Base-by-base conservation (phyloP, 139 green algal species). In the Ostreobium quekettii region DNA sequence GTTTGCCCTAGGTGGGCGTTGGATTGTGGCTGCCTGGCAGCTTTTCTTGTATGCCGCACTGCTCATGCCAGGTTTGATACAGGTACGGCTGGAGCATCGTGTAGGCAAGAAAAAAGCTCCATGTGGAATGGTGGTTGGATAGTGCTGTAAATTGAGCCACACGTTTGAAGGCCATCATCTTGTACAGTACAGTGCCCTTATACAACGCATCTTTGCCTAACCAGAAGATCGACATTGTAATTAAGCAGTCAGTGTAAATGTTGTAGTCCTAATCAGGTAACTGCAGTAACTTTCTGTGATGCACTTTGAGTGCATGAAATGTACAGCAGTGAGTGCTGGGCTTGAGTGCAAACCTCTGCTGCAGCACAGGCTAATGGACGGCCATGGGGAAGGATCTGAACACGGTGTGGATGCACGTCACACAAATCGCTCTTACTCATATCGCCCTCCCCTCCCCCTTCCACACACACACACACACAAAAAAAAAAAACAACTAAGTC, bases 31-130 rank as follows among this genome's bases (percentile, higher is more conserved):
- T 71, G 70, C 30, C 74, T 87, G 19, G n/a, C n/a, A n/a, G n/a
- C n/a, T n/a, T n/a, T 42, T 82, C 3, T 19, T 84, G 24, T 87
- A 84, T 57, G 79, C 80, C 1, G 64, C 64, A 0, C 67, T 87
- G 7, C 64, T 87, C 31, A 36, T 85, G 63, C 82, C 82, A 37
- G 82, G 82, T 29, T 87, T 87, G 53, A 64, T 82, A 22, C 78
- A 83, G 74, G 76, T 86, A 33, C 28, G 64, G 26, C 4, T 7
- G 29, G 1, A 33, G 60, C 19, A 3, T 31, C 2, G n/a, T n/a
- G n/a, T n/a, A n/a, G n/a, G n/a, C n/a, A n/a, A n/a, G n/a, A n/a
- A n/a, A n/a, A n/a, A n/a, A n/a, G n/a, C n/a, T n/a, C n/a, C n/a
- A n/a, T n/a, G n/a, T n/a, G n/a, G n/a, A n/a, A n/a, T n/a, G n/a